Evolutionary conservation across 1,139 yeast genomes (phyloP).

Genomic region (Saccharomyces hybrid): DNA sequence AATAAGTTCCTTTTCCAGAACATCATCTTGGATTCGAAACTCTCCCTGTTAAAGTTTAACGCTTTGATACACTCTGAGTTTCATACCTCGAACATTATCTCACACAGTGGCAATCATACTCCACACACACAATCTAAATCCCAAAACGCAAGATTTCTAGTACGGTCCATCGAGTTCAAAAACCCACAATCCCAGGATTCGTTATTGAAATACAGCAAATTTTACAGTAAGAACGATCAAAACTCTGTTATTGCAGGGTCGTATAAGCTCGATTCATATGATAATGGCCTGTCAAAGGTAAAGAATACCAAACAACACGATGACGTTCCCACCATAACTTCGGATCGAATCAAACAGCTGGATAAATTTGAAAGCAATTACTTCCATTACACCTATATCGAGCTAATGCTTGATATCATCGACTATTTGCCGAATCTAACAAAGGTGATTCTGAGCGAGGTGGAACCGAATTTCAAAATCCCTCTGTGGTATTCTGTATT

Average conservation of each 20-base stretch:
- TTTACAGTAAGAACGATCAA: constrained; percentile 14
- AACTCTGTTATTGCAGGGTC: constrained; percentile 25
- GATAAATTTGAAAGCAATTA: constrained; percentile 21
- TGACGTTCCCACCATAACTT: neutral
- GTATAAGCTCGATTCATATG: constrained; percentile 12
- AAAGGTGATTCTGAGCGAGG: constrained; percentile 36
- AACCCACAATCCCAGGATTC: constrained; percentile 31
- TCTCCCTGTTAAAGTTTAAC: constrained; percentile 25
- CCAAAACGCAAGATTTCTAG: constrained; percentile 24
- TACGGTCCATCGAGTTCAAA: constrained; percentile 24
- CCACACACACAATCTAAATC: constrained; percentile 4
- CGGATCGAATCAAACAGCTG: constrained; percentile 7
- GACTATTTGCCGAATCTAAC: constrained; percentile 33
- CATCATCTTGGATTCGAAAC: constrained; percentile 20
- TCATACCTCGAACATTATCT: constrained; percentile 17
- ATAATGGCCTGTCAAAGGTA: constrained; percentile 3
- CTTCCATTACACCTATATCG: constrained; percentile 32
- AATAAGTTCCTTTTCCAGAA: constrained; percentile 23
- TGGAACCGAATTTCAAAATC: constrained; percentile 47
- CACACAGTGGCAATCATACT: neutral
- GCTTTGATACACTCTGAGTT: constrained; percentile 28
- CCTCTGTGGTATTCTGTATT: constrained; percentile 36
- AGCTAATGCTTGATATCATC: constrained; percentile 35
- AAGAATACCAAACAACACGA: constrained; percentile 1
- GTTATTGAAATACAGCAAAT: constrained; percentile 28